Evolutionary conservation across 2,329 filamentous ascomycete genomes (phyloP).

Genomic region (Sporothrix sp.): DNA sequence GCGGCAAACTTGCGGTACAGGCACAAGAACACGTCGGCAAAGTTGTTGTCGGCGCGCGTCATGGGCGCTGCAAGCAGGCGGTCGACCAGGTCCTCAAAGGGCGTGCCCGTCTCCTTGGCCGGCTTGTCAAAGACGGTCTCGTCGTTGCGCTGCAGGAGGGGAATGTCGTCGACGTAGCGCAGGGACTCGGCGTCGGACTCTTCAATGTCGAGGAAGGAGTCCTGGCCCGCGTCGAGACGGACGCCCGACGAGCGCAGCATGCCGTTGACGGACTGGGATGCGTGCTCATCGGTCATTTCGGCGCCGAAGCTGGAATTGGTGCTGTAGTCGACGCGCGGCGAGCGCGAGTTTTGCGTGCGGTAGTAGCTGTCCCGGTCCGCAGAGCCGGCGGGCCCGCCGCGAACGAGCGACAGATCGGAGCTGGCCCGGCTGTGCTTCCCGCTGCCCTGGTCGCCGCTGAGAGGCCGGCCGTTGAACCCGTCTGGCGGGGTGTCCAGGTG

Average conservation of each 20-base stretch:
- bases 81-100: conserved; percentile 69
- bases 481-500: conserved; percentile 49
- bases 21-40: conserved; percentile 79
- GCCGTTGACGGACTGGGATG: conserved; percentile 37
- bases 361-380: conserved; percentile 27
- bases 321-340: conserved; percentile 38
- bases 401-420: conserved; percentile 56
- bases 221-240: conserved; percentile 39
- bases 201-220: conserved; percentile 55
- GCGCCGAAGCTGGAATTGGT: conserved; percentile 19
- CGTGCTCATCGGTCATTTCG: conserved; percentile 37
- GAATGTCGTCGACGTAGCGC: conserved; percentile 56
- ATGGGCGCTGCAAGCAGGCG: conserved; percentile 74
- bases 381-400: conserved; percentile 41
- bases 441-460: conserved; percentile 44
- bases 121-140: conserved; percentile 49
- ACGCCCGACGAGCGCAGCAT: conserved; percentile 44
- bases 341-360: conserved; percentile 34
- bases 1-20: conserved; percentile 90
- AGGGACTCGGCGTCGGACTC: conserved; percentile 61
- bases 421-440: conserved; percentile 61
- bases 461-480: conserved; percentile 38
- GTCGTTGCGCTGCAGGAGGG: conserved; percentile 56
- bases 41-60: conserved; percentile 82
- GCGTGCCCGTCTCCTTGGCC: conserved; percentile 42